phyloP scores from a whole-genome alignment of 805 yeast species.

The Barnettozyma californica region DNA sequence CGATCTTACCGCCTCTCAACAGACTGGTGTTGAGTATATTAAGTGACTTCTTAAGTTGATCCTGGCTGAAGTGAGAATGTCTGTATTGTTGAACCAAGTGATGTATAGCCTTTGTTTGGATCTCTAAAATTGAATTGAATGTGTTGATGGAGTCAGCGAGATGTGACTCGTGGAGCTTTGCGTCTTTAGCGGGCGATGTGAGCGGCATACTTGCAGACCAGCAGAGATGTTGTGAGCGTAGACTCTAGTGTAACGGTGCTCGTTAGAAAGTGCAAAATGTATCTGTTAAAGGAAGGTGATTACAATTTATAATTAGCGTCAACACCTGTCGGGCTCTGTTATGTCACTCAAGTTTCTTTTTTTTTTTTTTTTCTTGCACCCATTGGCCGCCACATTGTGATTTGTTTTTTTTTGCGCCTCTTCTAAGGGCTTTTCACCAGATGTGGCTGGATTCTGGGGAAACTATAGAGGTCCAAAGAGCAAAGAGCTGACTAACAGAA shows the following conservation, averaged over 20 bases:
- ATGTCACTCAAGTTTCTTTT: background rate
- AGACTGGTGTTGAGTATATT: slow-evolving; percentile 32
- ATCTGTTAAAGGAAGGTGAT: background rate
- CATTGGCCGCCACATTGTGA: background rate
- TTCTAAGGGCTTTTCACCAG: background rate
- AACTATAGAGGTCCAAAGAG: too few relatives aligned
- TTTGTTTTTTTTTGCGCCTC: background rate
- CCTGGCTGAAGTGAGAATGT: slow-evolving; percentile 39
- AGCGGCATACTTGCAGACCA: background rate
- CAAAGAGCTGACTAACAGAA: too few relatives aligned
- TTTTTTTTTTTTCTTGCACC: background rate
- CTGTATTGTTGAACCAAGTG: slow-evolving; percentile 42
- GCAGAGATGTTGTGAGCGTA: background rate
- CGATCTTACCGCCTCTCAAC: slow-evolving; percentile 57
- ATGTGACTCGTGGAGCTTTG: slow-evolving; percentile 16
- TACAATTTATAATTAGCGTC: background rate
- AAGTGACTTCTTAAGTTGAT: slow-evolving; percentile 39
- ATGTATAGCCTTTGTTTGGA: slow-evolving; percentile 43
- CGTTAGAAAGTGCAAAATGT: too few relatives aligned
- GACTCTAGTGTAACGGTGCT: background rate
- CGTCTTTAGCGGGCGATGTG: background rate
- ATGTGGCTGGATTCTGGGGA: background rate
- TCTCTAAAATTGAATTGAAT: slow-evolving; percentile 36
- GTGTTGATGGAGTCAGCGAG: slow-evolving; percentile 24
- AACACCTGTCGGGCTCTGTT: background rate